Evolutionary conservation across 2,329 filamentous ascomycete genomes (phyloP).

Genomic region (Colletotrichum incanum): DNA sequence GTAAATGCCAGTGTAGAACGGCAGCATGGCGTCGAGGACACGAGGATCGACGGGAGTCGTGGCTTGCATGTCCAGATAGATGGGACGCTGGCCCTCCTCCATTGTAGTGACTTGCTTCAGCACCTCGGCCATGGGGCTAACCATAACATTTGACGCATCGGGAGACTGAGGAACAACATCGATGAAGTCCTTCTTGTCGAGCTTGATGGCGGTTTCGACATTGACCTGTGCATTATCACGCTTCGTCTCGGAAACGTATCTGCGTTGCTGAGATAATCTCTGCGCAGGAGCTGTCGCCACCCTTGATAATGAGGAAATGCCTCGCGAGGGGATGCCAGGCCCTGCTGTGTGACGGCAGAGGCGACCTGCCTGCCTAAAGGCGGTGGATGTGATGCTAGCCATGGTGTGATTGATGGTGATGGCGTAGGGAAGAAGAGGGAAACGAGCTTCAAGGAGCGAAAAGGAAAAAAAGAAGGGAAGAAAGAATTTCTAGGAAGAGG

Average conservation of each 20-base stretch:
- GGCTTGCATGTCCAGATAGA: conserved; percentile 98
- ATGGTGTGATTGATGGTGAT: conserved; percentile 58
- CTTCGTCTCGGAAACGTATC: conserved; percentile 89
- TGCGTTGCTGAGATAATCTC: conserved; percentile 62
- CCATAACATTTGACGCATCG: conserved; percentile 75
- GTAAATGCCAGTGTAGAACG: conserved; percentile 92
- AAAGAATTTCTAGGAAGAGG: conserved; percentile 25
- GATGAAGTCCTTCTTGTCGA: conserved; percentile 88
- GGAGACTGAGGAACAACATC: conserved; percentile 62
- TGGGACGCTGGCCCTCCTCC: conserved; percentile 92
- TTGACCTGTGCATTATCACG: conserved; percentile 85
- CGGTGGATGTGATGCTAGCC: conserved; percentile 77
- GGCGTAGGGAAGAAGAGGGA: conserved; percentile 41
- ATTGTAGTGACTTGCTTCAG: conserved; percentile 93
- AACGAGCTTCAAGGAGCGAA: conserved; percentile 38
- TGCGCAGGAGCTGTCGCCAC: conserved; percentile 50
- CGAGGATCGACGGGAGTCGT: conserved; percentile 96
- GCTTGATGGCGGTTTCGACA: conserved; percentile 86
- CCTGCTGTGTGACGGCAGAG: conserved; percentile 62
- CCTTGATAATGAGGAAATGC: conserved; percentile 53
- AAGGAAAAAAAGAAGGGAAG: conserved; percentile 40
- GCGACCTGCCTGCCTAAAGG: conserved; percentile 82
- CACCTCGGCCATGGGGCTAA: conserved; percentile 89
- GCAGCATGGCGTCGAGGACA: conserved; percentile 96
- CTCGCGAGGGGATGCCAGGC: conserved; percentile 52